phyloP scores from a whole-genome alignment of 2,329 filamentous ascomycete species.

The Phialemonium atrogriseum region DNA sequence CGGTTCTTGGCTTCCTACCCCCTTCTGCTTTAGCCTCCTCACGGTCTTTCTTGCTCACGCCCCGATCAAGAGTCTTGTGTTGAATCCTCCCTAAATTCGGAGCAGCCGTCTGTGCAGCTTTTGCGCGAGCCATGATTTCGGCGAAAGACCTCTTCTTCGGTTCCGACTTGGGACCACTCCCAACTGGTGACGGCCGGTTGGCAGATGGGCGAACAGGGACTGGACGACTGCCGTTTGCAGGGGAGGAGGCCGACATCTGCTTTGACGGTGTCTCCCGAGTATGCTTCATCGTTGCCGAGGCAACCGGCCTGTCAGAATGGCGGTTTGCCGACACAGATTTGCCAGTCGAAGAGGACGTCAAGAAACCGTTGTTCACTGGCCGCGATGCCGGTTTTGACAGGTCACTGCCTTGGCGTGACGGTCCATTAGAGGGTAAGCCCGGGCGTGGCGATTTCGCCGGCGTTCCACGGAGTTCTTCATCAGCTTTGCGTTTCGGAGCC shows the following conservation, averaged over 20 bases:
- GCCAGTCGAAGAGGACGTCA: too few species aligned
- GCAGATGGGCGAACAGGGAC: conserved; percentile 8
- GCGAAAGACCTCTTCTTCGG: conserved; percentile 68
- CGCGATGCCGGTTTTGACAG: conserved; percentile 17
- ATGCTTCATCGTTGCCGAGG: conserved; percentile 2
- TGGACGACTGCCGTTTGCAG: conserved; percentile 7
- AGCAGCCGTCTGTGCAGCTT: conserved; percentile 53
- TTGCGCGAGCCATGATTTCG: conserved; percentile 65
- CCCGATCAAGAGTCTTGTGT: conserved; percentile 63
- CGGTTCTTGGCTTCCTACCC: conserved; percentile 13
- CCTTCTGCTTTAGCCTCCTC: conserved; percentile 36
- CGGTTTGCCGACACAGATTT: too few species aligned
- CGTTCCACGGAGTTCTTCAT: conserved; percentile 35
- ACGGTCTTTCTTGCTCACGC: conserved; percentile 47
- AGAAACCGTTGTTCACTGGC: conserved; percentile 14
- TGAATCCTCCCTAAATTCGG: conserved; percentile 63
- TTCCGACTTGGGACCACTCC: conserved; percentile 31
- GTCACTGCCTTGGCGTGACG: conserved; percentile 12
- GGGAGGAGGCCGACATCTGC: background rate
- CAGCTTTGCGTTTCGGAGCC: conserved; percentile 48
- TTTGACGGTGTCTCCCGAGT: background rate
- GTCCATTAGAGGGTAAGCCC: conserved; percentile 13
- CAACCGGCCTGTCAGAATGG: background rate
- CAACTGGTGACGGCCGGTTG: conserved; percentile 17
- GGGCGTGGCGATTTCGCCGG: conserved; percentile 34